These are phyloP conservation scores for Arabidopsis hybrid DNA, from an alignment of 441 rosid genomes.

Conservation along the genomic window DNA sequence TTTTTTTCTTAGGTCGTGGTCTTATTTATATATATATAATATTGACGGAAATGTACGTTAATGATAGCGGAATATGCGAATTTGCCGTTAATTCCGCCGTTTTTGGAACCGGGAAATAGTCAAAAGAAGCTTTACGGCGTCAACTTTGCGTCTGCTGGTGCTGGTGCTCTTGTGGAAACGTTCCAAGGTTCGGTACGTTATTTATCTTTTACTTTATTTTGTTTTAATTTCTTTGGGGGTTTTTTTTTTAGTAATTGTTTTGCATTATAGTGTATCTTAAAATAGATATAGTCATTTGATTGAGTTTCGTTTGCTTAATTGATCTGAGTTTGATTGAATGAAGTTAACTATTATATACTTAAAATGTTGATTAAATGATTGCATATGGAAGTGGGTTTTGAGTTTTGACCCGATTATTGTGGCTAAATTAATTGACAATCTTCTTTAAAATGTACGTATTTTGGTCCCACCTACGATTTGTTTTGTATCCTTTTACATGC, in stretches of 20 bases:
- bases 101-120: constrained; percentile 61
- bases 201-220: neutral
- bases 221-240: neutral
- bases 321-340: constrained; percentile 16
- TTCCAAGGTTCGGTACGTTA: constrained; percentile 68
- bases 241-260: neutral
- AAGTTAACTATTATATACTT: neutral
- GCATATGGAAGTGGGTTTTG: constrained; percentile 15
- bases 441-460: constrained; percentile 4
- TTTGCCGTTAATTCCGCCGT: constrained; percentile 67
- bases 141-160: constrained; percentile 90
- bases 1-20: constrained; percentile 4
- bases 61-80: constrained; percentile 66
- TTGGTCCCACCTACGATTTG: constrained; percentile 34
- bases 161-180: constrained; percentile 78
- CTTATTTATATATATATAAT: constrained; percentile 6
- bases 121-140: constrained; percentile 57
- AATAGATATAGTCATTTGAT: neutral
- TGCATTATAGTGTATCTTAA: neutral
- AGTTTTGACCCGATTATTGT: constrained; percentile 39
- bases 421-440: constrained; percentile 36
- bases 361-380: constrained; percentile 24
- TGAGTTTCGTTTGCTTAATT: neutral
- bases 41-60: constrained; percentile 29
- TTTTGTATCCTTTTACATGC: constrained; percentile 14